Base-by-base conservation (phyloP, 352 stramenopile species). In the Phytophthora brassicae region DNA sequence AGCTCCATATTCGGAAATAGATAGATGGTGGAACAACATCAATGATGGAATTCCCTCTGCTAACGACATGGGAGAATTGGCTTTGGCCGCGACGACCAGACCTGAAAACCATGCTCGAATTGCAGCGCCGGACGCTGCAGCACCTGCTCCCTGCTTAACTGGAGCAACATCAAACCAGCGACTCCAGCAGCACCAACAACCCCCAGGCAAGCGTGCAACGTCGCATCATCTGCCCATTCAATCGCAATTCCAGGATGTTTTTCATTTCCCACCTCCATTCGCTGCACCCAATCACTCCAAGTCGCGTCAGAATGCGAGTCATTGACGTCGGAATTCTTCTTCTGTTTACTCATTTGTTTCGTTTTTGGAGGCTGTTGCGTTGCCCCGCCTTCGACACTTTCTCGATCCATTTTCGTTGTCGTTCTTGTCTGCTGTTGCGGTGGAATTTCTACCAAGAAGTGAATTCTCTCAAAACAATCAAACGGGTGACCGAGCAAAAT, bases 141-240 rank as follows among this genome's bases (percentile, higher is more conserved):
- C 14, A 19, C 24, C 39, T 41, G 12, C 45, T 52, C 26, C 44
- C 23, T 51, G 26, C 17, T 16, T 7, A 23, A 52, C 23, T 16
- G 52, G 52, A 60, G 39, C 38, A 44, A 11, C 38, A 44, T 14
- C 38, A 44, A 44, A 56, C 49, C 35, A 56, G 36, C 24, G 29
- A 58, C 8, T 8, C 26, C 26, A 31, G 26, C 4, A 4, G 26
- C 26, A 31, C 26, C 26, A 31, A 31, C 26, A 8, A 31, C 39
- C n/a, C 50, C 50, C 13, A 58, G 50, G 51, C 38, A 60, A 60
- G 52, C 52, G 51, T 60, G 52, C 52, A 60, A 45, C 16, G 26
- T 8, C 16, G 13, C 44, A 51, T 51, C 24, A n/a, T 39, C 44
- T 23, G 38, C 24, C 26, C 44, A 39, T 13, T 23, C 16, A n/a